phyloP scores from a whole-genome alignment of 345 rosid genomes.

The Salix purpurea region DNA sequence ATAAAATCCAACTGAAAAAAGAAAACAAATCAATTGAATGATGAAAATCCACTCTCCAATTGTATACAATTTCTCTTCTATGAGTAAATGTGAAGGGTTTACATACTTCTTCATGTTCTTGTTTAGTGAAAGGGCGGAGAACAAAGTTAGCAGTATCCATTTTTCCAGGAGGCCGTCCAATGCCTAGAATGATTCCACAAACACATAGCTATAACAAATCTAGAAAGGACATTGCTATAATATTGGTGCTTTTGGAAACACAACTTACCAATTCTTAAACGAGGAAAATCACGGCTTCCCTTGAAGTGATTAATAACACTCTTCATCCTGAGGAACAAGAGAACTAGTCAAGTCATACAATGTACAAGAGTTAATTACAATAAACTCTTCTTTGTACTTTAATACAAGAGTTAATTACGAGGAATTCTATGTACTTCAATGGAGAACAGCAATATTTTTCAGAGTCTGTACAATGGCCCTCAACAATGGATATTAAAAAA shows the following conservation, averaged over 20 bases:
- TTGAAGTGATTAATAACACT: conserved; percentile 82
- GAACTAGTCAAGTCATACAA: conserved; percentile 5
- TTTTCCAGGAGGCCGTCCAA: conserved; percentile 94
- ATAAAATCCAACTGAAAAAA: conserved; percentile 69
- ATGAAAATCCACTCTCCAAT: not conserved
- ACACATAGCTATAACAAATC: not conserved
- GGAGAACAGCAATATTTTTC: too few species aligned
- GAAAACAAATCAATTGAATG: not conserved
- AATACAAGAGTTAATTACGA: not conserved
- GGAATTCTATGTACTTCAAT: not conserved
- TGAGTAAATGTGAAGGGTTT: not conserved
- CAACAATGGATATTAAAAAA: too few species aligned
- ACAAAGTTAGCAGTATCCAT: conserved; percentile 76
- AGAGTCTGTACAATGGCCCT: too few species aligned
- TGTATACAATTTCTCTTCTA: not conserved
- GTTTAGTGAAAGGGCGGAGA: conserved; percentile 62
- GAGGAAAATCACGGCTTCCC: conserved; percentile 89
- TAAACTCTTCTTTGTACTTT: not conserved
- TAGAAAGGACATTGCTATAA: not conserved
- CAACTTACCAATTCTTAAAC: conserved; percentile 74
- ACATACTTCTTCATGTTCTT: conserved; percentile 74
- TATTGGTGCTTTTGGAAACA: not conserved
- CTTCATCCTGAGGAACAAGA: conserved; percentile 59
- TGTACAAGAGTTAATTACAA: not conserved
- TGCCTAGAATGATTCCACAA: conserved; percentile 46